Percentiles rank a stretch among this genome's conserved stretches.
phyloP scores from a whole-genome alignment of 2,329 filamentous ascomycete genomes.

The Aspergillus sp. region DNA sequence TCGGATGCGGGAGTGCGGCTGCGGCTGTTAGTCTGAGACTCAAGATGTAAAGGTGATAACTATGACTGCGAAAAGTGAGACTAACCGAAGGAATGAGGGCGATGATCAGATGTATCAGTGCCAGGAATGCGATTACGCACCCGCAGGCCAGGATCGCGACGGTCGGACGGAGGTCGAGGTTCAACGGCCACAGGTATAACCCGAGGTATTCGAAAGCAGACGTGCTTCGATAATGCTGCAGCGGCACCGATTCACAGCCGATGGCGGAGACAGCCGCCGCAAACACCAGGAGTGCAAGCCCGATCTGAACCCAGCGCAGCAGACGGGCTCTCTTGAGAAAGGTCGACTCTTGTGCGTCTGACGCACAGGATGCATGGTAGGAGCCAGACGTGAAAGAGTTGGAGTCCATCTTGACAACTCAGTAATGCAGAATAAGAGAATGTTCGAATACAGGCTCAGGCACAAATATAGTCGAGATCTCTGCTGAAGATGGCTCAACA shows the following conservation, averaged over 20 bases:
- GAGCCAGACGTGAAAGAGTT: slow-evolving; percentile 21
- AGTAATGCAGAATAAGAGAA: slow-evolving; percentile 1
- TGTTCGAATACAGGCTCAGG: not conserved
- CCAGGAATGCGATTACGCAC: slow-evolving; percentile 33
- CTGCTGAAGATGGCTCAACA: not conserved
- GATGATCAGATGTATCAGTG: slow-evolving; percentile 31
- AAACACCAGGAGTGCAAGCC: slow-evolving; percentile 33
- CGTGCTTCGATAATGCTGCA: slow-evolving; percentile 40
- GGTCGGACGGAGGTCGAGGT: slow-evolving; percentile 42
- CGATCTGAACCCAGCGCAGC: slow-evolving; percentile 35
- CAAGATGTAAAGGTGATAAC: not conserved
- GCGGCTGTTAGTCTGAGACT: not conserved
- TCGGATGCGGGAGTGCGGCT: slow-evolving; percentile 37
- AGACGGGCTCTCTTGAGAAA: slow-evolving; percentile 34
- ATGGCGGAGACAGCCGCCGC: slow-evolving; percentile 30
- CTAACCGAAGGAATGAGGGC: slow-evolving; percentile 39
- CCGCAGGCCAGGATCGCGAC: slow-evolving; percentile 37
- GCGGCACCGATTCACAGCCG: slow-evolving; percentile 38
- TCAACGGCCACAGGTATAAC: slow-evolving; percentile 42
- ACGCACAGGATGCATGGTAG: slow-evolving; percentile 29
- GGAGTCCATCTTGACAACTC: slow-evolving; percentile 23
- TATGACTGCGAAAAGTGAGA: not conserved
- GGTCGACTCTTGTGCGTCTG: slow-evolving; percentile 35
- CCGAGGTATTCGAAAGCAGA: slow-evolving; percentile 31
- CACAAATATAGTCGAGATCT: not conserved